Base-by-base conservation (phyloP, 2,329 filamentous ascomycete species). In the Mycosphaerelloides madeirae region DNA sequence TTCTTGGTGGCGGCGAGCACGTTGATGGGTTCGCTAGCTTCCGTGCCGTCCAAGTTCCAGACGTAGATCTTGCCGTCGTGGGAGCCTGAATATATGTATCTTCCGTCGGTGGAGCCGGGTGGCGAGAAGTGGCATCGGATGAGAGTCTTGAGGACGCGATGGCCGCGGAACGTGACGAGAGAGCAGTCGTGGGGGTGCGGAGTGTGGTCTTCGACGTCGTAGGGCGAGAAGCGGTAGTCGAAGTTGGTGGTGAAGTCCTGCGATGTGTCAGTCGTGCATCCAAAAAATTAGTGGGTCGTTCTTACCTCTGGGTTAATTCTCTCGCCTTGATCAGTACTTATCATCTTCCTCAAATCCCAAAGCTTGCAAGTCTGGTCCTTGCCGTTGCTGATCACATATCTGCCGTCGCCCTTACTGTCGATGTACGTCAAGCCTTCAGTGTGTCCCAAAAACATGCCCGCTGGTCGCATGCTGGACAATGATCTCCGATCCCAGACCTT, bases 281-380 rank as follows among this genome's bases (percentile, higher is more conserved):
- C 13, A 9, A 14, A 14, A 16, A 12, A 8, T 14, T 3, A 9
- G 25, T 40, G 6, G 18, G n/a, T 3, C 3, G 5, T 14, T 36
- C 57, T 38, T 50, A 61, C 60, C 51, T 58, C 53, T 25, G 78
- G 74, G 49, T 81, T 73, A 41, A 81, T 69, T 25, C 72, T 67
- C 35, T 75, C 72, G 47, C 80, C 85, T 41, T 75, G 71, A 28
- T 82, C 76, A 1, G 84, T 84, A 4, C 81, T 81, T 74, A 93
- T 86, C 76, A 89, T 91, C 75, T 87, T 94, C 40, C 91, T 78
- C 44, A 96, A 65, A 65, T 98, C 93, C 93, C 93, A 98, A 0
- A 98, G 76, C 68, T 97, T 97, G 80, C 95, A 95, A 32, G 84
- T 91, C 66, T 97, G 93, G 62, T 98, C 93, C 63, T 97, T 98